Conservation (phyloP, 179 eudicot genomes). For the Actinidia arguta region DNA sequence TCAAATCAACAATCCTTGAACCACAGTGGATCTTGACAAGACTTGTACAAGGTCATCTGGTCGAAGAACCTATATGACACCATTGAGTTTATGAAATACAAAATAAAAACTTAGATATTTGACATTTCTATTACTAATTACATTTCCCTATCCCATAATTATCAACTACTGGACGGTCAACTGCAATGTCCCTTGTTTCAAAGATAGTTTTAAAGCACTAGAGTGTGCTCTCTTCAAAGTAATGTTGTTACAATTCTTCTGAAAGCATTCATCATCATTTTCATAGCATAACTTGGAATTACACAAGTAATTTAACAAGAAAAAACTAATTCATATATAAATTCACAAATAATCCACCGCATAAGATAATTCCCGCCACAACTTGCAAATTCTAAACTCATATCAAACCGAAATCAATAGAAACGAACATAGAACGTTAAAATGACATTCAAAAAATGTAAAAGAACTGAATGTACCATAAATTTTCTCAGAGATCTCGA, state of each 20-base stretch:
- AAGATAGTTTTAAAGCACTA: neutral
- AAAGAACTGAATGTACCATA: conserved; percentile 48
- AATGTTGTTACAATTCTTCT: neutral
- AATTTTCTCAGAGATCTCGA: conserved; percentile 84
- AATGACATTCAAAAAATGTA: neutral
- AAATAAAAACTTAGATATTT: neutral
- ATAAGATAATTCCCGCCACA: neutral
- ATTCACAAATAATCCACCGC: neutral
- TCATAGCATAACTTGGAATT: neutral
- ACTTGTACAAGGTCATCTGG: neutral
- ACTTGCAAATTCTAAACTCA: neutral
- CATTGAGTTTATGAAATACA: neutral
- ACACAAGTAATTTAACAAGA: neutral
- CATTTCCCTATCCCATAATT: neutral
- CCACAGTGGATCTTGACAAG: neutral
- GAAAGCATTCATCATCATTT: neutral
- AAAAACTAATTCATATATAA: neutral
- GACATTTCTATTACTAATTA: neutral
- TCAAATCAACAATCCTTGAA: neutral
- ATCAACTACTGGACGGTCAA: neutral
- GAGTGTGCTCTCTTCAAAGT: neutral
- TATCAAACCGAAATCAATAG: neutral
- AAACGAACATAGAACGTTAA: neutral
- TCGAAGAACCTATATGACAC: neutral
- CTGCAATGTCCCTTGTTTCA: neutral